phyloP scores from a whole-genome alignment of 2,329 filamentous ascomycete species.

The Plenodomus lindquistii region DNA sequence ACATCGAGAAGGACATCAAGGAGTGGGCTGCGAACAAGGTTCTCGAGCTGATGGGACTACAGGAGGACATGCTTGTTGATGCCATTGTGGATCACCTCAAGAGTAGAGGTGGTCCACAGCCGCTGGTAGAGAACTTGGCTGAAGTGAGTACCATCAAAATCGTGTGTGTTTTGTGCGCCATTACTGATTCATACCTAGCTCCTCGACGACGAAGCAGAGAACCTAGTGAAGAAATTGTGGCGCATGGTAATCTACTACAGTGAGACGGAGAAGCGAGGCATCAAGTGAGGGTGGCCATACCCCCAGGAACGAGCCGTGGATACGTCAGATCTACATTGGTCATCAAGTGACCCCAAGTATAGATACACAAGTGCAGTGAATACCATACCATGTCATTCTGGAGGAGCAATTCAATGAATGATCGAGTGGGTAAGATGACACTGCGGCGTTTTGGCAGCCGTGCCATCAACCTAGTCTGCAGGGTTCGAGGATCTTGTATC shows the following conservation, averaged over 20 bases:
- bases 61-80: slow-evolving; percentile 94
- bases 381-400: neutral
- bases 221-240: slow-evolving; percentile 95
- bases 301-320: neutral
- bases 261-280: slow-evolving; percentile 86
- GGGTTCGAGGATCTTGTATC: slow-evolving; percentile 26
- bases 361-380: neutral
- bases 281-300: slow-evolving; percentile 47
- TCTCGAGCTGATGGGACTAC: slow-evolving; percentile 92
- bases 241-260: slow-evolving; percentile 98
- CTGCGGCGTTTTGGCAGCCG: neutral
- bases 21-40: slow-evolving; percentile 99
- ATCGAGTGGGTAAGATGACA: slow-evolving; percentile 14
- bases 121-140: slow-evolving; percentile 81
- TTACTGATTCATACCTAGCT: slow-evolving; percentile 60
- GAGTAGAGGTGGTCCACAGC: slow-evolving; percentile 73
- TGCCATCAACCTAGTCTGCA: slow-evolving; percentile 22
- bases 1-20: slow-evolving; percentile 82
- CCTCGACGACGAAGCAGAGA: slow-evolving; percentile 91
- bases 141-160: slow-evolving; percentile 62
- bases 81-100: slow-evolving; percentile 86
- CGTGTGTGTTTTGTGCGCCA: slow-evolving; percentile 1
- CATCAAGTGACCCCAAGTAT: neutral
- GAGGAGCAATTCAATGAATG: neutral
- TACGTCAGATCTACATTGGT: neutral